Percentiles rank a stretch among this genome's conserved stretches.
Conservation (phyloP, 2,329 filamentous ascomycete species). For the Ophiostoma novo-ulmi region DNA sequence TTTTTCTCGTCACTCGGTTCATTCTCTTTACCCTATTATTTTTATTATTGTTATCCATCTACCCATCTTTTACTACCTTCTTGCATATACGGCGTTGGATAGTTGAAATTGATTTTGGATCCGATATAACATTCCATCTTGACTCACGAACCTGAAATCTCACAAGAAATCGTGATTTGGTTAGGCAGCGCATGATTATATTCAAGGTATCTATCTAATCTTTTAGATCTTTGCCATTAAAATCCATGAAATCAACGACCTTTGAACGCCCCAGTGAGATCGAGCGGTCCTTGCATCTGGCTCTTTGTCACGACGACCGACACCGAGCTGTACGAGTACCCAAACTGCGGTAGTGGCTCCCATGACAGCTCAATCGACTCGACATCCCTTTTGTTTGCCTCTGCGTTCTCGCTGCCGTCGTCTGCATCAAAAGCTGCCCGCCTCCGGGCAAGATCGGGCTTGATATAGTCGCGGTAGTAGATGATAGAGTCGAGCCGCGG, state of each 20-base stretch:
- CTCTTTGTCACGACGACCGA: constrained; percentile 5
- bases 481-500: constrained; percentile 5
- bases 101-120: background rate
- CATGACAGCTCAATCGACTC: constrained; percentile 7
- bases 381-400: background rate
- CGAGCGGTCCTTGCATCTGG: constrained; percentile 7
- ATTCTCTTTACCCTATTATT: background rate
- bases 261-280: background rate
- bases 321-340: background rate
- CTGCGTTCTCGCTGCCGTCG: background rate
- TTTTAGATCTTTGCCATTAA: background rate
- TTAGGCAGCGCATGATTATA: background rate
- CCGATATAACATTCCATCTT: background rate
- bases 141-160: background rate
- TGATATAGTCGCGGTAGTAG: background rate
- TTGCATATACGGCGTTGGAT: constrained; percentile 2
- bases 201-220: background rate
- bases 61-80: background rate
- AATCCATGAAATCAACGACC: background rate
- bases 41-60: background rate
- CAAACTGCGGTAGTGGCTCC: constrained; percentile 1
- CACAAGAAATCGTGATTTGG: background rate
- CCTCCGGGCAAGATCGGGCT: background rate
- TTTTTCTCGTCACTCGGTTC: constrained; percentile 3
- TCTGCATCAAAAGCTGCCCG: background rate